Evolutionary conservation across 2,329 filamentous ascomycete species (phyloP), one percentile per base, ranked within the genome.

Genomic region (Tympanopsis confertula): DNA sequence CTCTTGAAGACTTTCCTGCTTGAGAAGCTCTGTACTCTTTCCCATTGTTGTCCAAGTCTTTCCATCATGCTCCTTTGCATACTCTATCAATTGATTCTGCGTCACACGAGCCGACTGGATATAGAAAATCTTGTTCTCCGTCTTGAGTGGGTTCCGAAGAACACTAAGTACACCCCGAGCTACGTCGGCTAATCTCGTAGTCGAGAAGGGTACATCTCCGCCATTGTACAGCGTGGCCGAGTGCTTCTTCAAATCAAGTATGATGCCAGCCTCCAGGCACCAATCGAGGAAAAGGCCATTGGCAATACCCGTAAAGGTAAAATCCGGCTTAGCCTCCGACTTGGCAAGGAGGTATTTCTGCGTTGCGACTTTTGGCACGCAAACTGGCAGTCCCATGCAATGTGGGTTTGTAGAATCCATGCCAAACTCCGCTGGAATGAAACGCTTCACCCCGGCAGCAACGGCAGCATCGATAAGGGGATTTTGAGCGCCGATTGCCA

Each of bases 351-450:
- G 44, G 41, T 63, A 59, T 20, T 57, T 44, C 10, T 54, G 46
- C 29, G 53, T 53, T 29, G 47, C 42, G 12, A 52, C 50, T 41
- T 65, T 65, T 18, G 42, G 45, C 5, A 44, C 44, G 41, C 53
- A 64, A 5, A 61, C 53, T 0, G 61, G 61, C 17, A 64, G 39
- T 2, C 37, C 41, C 3, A 45, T 39, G 1, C 51, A 46, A 2
- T 49, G 46, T 0, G 49, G 44, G 41, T 61, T 57, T 4, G 47
- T 42, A n/a, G 55, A 52, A 38, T 64, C 53, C 22, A 50, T 45
- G 37, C 57, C 59, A 42, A 61, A 66, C 39, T 65, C 62, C 19
- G 55, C 50, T 10, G 62, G 61, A 19, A 66, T 52, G 44, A 63
- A 58, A 13, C 57, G 53, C 35, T 47, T 50, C 3, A 64, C 60